Evolutionary conservation across 768 basidiomycete genomes (phyloP).

Genomic region (Russula emetica): DNA sequence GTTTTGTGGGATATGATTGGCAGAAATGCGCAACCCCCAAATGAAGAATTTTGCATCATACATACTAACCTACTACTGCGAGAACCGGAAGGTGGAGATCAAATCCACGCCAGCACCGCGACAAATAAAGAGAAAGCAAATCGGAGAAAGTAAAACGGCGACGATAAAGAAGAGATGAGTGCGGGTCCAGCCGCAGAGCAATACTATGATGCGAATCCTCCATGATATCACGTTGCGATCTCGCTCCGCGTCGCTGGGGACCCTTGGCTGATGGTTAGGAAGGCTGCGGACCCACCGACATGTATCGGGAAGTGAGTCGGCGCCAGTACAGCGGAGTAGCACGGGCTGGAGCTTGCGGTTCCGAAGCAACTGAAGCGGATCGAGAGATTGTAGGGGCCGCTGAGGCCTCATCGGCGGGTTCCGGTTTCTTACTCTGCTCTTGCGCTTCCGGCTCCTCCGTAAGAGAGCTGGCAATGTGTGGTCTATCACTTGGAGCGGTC

Average conservation of each 20-base stretch:
- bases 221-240: neutral
- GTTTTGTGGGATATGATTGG: too few species aligned
- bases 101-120: neutral
- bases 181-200: neutral
- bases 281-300: neutral
- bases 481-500: neutral
- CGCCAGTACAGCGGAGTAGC: constrained; percentile 7
- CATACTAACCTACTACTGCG: neutral
- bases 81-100: neutral
- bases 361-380: neutral
- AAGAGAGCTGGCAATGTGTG: neutral
- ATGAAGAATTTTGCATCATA: neutral
- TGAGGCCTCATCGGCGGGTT: neutral
- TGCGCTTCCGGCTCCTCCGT: constrained; percentile 6
- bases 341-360: neutral
- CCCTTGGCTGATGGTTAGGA: neutral
- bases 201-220: neutral
- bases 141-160: neutral
- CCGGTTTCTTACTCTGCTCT: neutral
- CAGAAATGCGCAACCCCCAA: neutral
- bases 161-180: neutral
- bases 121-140: neutral
- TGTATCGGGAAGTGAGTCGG: constrained; percentile 1
- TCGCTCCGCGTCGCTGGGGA: neutral
- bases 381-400: neutral